Base-by-base conservation (phyloP, 1,284 basidiomycete species). In the Rhodotorula sp. region DNA sequence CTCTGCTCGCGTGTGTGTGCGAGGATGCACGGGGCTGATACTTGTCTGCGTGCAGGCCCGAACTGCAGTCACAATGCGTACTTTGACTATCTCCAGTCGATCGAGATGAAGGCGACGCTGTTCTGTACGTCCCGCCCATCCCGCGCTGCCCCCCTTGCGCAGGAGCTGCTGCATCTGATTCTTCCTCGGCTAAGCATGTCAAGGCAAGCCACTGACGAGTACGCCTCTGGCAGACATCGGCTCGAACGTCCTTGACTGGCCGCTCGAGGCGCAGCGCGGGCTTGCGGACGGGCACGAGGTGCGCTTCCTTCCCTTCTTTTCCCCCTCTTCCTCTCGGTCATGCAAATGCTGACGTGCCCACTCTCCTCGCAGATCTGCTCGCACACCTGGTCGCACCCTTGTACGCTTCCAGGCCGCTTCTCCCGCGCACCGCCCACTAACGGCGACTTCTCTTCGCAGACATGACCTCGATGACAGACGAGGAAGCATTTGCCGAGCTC, bases 401-500 rank as follows among this genome's bases (percentile, higher is more conserved):
- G 63, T 66, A 7, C 15, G 41, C 22, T 12, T 8, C 21, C 37
- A 8, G 4, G 21, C 3, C 32, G 1, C 22, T 25, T 3, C 34
- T 34, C 50, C 15, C 56, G 44, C 5, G 19, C 0, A 27, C n/a
- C 37, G n/a, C 22, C 22, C 4, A 0, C 34, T 32, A 3, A 27
- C 51, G 3, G 5, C 39, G 27, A 48, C 48, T 10, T 53, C 50
- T 36, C 29, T 19, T 1, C 39, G 17, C 70, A 66, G 64, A 73
- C 69, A 72, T 85, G 83, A 86, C 85, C 15, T 78, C 83, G 21
- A 77, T 86, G 62, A 81, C 81, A 65, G 82, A 84, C 79, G 84
- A 85, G 66, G 81, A 84, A 72, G 85, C 83, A 25, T 87, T 87
- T 75, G 84, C 86, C 58, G 86, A 86, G 79, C 81, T 86, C 46